Evolutionary conservation across 306 rosid species (phyloP), one percentile per base, ranked within the genome.

Genomic region (Mucuna pruriens): DNA sequence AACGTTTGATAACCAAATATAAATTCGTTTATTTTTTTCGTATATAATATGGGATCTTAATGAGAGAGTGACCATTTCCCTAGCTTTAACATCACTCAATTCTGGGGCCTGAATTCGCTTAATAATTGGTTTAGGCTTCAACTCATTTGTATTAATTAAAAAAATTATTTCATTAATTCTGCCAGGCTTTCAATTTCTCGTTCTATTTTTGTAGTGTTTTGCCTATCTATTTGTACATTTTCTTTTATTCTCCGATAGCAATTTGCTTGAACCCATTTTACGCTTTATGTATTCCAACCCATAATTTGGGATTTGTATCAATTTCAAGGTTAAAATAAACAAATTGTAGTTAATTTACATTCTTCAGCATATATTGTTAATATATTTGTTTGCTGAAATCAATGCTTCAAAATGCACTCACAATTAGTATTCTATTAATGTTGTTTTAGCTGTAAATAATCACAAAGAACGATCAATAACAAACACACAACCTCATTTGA

Each of bases 21-120:
- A 48, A 62, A 67, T 80, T 76, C 33, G 17, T 81, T 83, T 34
- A 26, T 74, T 75, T 45, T 57, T 25, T 13, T 51, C 1, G 31
- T 25, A 34, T 39, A 34, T 70, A 3, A 12, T 66, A 67, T 68
- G 82, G 81, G 77, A 34, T 78, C 45, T 4, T 22, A 58, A 48
- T 26, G 11, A 81, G 48, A 81, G 46, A 74, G 33, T n/a, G n/a
- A 44, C 48, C 85, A 52, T 63, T 12, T 73, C 29, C 82, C 51
- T n/a, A n/a, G n/a, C n/a, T 38, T 51, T 71, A 69, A 84, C 71
- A 76, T 54, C 75, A 48, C 83, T 57, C 75, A 71, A 58, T 64
- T 83, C 13, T 36, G 77, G 70, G 46, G 87, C 85, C 85, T 83
- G 58, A 46, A 86, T 75, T 83, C 51, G 11, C 61, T 39, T 83